These are phyloP conservation scores for Antrodiella citrinella DNA, from an alignment of 768 basidiomycete species.

Conservation along the genomic window DNA sequence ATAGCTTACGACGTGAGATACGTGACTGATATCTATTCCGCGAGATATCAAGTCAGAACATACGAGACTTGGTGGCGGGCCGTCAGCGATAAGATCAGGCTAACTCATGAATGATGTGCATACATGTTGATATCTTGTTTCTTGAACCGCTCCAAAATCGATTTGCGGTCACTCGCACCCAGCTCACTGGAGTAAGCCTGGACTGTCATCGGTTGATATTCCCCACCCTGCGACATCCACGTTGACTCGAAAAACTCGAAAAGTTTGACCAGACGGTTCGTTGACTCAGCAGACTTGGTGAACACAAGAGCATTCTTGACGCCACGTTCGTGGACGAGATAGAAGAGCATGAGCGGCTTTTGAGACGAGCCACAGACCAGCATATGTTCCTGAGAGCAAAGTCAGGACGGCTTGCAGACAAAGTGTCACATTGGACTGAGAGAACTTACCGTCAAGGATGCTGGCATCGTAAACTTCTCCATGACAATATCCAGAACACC, in stretches of 20 bases:
- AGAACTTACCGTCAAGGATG: constrained; percentile 55
- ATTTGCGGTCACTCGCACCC: constrained; percentile 59
- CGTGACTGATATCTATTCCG: constrained; percentile 90
- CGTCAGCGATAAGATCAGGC: too few species aligned
- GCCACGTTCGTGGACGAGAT: constrained; percentile 60
- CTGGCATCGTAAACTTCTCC: constrained; percentile 79
- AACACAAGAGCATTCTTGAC: constrained; percentile 80
- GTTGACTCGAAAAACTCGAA: constrained; percentile 69
- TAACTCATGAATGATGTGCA: constrained; percentile 18
- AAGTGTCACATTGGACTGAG: too few species aligned
- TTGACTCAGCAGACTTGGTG: constrained; percentile 95
- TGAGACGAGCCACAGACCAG: constrained; percentile 65
- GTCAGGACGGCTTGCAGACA: not conserved
- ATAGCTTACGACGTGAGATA: constrained; percentile 91
- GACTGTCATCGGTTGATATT: constrained; percentile 28
- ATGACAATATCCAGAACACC: constrained; percentile 48
- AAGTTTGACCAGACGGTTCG: constrained; percentile 70
- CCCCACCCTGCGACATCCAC: constrained; percentile 11
- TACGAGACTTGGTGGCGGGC: too few species aligned
- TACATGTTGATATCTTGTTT: constrained; percentile 78
- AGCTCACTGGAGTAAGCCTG: constrained; percentile 87
- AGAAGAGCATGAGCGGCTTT: constrained; percentile 86
- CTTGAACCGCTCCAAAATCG: constrained; percentile 75
- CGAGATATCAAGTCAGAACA: constrained; percentile 95
- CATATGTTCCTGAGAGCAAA: constrained; percentile 67